Evolutionary conservation across 805 yeast genomes (phyloP).

Genomic region (Spathaspora gorwiae): DNA sequence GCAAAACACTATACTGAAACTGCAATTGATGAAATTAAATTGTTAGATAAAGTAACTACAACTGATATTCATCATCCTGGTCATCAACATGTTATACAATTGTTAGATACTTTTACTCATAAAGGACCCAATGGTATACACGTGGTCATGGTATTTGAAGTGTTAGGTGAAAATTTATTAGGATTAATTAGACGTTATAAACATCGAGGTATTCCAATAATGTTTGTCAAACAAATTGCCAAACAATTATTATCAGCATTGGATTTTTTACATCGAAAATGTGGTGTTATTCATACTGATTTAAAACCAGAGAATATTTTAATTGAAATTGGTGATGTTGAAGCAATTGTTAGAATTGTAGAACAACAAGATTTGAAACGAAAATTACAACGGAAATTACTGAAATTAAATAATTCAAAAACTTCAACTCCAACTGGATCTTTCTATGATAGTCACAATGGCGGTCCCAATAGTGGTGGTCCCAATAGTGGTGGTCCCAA

Average conservation of each 20-base stretch:
- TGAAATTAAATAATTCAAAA: conserved; percentile 20
- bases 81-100: conserved; percentile 70
- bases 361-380: conserved; percentile 55
- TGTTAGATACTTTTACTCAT: conserved; percentile 82
- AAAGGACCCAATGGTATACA: conserved; percentile 89
- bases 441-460: conserved; percentile 3
- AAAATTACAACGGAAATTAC: conserved; percentile 38
- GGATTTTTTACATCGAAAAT: conserved; percentile 65
- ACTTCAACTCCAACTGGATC: conserved; percentile 14
- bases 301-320: conserved; percentile 72
- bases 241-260: conserved; percentile 71
- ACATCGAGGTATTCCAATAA: conserved; percentile 75
- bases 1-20: conserved; percentile 91
- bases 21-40: conserved; percentile 86
- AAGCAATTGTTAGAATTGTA: conserved; percentile 64
- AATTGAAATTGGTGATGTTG: conserved; percentile 81
- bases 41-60: conserved; percentile 63
- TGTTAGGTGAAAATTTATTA: conserved; percentile 86
- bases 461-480: no score
- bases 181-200: conserved; percentile 76
- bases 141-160: conserved; percentile 96
- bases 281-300: conserved; percentile 74
- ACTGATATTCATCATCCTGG: conserved; percentile 72
- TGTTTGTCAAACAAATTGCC: conserved; percentile 75
- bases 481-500: no score